Base-by-base conservation (phyloP, 495 filamentous ascomycete species). In the Lophium mytilinum region DNA sequence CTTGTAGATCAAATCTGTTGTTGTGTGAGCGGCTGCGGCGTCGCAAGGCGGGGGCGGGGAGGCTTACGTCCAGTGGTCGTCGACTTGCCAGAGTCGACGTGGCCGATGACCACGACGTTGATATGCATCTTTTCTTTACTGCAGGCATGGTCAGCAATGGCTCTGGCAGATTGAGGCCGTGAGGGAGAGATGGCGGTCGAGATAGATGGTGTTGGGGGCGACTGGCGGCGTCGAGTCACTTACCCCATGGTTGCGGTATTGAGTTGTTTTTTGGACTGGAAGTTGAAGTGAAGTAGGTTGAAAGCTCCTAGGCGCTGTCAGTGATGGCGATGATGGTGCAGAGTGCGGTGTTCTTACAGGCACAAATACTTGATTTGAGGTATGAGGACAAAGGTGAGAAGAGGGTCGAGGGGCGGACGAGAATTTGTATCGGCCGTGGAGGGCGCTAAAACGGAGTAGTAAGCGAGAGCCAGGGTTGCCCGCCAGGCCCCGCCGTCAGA, bases 71-170 rank as follows among this genome's bases (percentile, higher is more conserved):
- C 85, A 64, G 86, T 90, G 74, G 93, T 98, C 72, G 93, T 98
- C 55, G 92, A 96, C 86, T 98, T 98, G 78, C 93, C 93, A 77
- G 90, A 94, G 83, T 96, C 91, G 90, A 98, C 93, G 85, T 98
- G 90, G 80, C 91, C 90, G 81, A 95, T 94, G 80, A 96, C 91
- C 76, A 96, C 91, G 78, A 96, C 88, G 83, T 95, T 96, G 77
- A 96, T 84, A 73, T 96, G 90, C 75, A 73, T 72, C 81, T 88
- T 88, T 64, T 94, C 90, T 80, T 94, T 94, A 83, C 88, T 90
- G 49, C 15, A 30, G 43, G 55, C 9, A 49, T 40, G 35, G 61
- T 68, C 49, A 67, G 63, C 34, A 11, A 37, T 40, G 49, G 46
- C 19, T 42, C 42, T 53, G 53, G 33, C 9, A 39, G 58, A 24